These are phyloP conservation scores for Penium margaritaceum DNA, from an alignment of 139 green algal species.

Conservation along the genomic window DNA sequence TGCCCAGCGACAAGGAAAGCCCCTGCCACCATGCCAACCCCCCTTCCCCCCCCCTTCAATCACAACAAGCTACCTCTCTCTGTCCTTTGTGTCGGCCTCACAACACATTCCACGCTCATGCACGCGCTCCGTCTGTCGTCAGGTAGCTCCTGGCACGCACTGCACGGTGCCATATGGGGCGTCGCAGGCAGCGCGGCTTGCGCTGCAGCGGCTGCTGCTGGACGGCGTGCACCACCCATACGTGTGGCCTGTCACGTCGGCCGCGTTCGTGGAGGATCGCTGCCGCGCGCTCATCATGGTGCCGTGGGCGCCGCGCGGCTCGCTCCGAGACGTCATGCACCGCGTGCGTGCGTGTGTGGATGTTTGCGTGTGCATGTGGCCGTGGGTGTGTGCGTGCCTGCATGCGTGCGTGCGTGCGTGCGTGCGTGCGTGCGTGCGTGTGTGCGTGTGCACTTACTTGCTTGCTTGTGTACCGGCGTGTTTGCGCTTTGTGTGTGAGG, in stretches of 20 bases:
- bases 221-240: neutral
- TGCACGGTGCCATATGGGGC: neutral
- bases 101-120: too few species aligned
- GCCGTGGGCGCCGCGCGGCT: neutral
- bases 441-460: too few species aligned
- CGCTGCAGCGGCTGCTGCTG: neutral
- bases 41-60: too few species aligned
- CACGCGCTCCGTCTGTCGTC: too few species aligned
- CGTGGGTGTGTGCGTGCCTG: neutral
- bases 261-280: neutral
- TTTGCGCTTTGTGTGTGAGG: too few species aligned
- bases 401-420: neutral
- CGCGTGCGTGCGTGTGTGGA: neutral
- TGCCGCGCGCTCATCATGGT: neutral
- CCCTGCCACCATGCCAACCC: too few species aligned
- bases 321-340: neutral
- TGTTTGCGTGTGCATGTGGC: too few species aligned
- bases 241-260: neutral
- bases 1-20: too few species aligned
- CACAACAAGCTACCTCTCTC: too few species aligned
- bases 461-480: too few species aligned
- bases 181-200: neutral
- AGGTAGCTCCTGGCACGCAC: neutral
- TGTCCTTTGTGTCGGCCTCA: too few species aligned
- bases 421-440: too few species aligned